Conservation (phyloP, 345 rosid genomes). For the Cardiospermum halicacabum region DNA sequence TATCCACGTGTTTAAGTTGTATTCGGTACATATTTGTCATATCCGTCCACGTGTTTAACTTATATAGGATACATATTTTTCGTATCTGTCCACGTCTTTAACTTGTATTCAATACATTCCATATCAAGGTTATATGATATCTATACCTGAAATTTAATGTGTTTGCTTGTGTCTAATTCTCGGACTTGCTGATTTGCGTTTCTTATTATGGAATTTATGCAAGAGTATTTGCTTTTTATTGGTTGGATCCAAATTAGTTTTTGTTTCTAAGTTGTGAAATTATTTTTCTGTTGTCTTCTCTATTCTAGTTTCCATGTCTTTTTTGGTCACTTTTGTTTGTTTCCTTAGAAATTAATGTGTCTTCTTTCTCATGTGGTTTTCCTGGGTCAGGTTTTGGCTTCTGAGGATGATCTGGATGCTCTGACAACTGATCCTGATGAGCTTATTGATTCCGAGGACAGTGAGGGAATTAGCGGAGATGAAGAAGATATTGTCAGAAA, state of each 20-base stretch:
- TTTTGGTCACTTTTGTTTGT: slow-evolving; percentile 1
- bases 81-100: neutral
- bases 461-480: slow-evolving; percentile 93
- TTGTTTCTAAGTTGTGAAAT: neutral
- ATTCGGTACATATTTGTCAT: neutral
- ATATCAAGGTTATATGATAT: neutral
- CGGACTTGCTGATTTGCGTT: neutral
- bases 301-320: neutral
- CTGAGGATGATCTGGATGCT: slow-evolving; percentile 98
- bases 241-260: neutral
- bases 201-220: neutral
- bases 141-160: neutral
- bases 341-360: slow-evolving; percentile 4
- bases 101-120: neutral
- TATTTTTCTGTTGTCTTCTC: neutral
- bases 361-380: slow-evolving; percentile 14
- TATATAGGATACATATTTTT: neutral
- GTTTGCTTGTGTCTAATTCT: neutral
- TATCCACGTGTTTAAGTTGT: neutral
- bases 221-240: neutral
- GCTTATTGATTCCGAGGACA: slow-evolving; percentile 93
- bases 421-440: slow-evolving; percentile 99
- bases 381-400: slow-evolving; percentile 76
- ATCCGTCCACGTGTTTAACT: neutral
- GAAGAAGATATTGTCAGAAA: slow-evolving; percentile 97